Evolutionary conservation across 768 basidiomycete species (phyloP).

Genomic region (Pleurotus djamor): DNA sequence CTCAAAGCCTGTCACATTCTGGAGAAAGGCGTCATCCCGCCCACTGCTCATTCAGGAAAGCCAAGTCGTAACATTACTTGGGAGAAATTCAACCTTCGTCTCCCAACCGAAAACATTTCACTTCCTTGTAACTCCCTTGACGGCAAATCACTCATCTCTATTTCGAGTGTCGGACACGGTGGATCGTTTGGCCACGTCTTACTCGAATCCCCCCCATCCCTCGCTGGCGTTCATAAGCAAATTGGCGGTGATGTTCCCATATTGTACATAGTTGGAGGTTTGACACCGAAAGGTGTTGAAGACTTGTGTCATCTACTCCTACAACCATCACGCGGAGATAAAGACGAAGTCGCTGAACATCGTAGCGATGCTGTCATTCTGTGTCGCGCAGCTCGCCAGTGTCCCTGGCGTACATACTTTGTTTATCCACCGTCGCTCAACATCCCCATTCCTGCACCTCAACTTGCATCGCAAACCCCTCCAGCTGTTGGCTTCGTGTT

Average conservation of each 20-base stretch:
- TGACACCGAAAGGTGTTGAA: not conserved
- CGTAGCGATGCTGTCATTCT: not conserved
- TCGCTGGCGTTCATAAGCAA: not conserved
- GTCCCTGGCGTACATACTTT: conserved; percentile 28
- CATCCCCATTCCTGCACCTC: conserved; percentile 22
- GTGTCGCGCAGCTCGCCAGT: conserved; percentile 23
- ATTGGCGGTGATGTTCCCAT: not conserved
- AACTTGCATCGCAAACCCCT: conserved; percentile 17
- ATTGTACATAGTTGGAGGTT: not conserved
- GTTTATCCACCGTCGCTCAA: conserved; percentile 12
- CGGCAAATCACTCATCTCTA: conserved; percentile 30
- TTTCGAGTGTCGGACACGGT: conserved; percentile 43
- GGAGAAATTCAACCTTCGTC: conserved; percentile 31
- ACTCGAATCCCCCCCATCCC: conserved; percentile 17
- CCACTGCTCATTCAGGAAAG: conserved; percentile 30
- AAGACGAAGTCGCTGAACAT: too few species aligned
- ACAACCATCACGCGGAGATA: too few species aligned
- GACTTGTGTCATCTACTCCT: not conserved
- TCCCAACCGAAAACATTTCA: conserved; percentile 24
- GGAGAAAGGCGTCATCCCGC: conserved; percentile 30
- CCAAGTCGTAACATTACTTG: conserved; percentile 37
- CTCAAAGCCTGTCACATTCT: conserved; percentile 41
- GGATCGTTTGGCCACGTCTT: conserved; percentile 41
- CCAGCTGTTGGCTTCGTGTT: conserved; percentile 34
- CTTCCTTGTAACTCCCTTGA: conserved; percentile 18